Base-by-base conservation (phyloP, 495 filamentous ascomycete species). In the Aspergillus indologenus region DNA sequence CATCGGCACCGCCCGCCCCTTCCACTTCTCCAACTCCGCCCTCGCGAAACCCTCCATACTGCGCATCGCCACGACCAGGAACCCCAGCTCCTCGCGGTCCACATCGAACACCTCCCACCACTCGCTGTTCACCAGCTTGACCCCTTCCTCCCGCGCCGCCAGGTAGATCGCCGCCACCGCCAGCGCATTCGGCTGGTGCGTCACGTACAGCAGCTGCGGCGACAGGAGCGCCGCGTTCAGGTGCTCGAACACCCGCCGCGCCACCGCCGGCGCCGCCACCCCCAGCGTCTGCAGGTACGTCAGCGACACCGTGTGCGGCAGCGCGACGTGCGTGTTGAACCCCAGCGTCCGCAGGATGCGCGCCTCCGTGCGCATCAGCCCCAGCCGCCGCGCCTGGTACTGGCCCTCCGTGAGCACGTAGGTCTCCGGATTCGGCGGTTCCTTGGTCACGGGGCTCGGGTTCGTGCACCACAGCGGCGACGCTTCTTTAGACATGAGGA, bases 101-200 rank as follows among this genome's bases (percentile, higher is more conserved):
- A 92, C 90, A 75, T 98, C 94, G 71, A 98, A 98, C 0, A 97
- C 89, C 73, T 95, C 92, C 94, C 94, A 98, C 94, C 94, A 98
- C 52, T 90, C 87, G 22, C 76, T 79, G 51, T 86, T 86, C 2
- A 93, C 89, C 71, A 98, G 78, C 68, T 89, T 90, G 26, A 88
- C 82, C 0, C 80, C 86, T 2, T 85, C 69, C 56, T 98, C 92
- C 22, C 89, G 82, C n/a, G 91, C 87, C 9, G 92, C 90, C 18
- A 92, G 82, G 69, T 98, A 98, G 18, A 96, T 87, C 3, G 92
- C 89, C 15, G 92, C 90, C 5, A 91, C 89, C 3, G 95, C 95
- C 14, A 98, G 76, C 21, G 85, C 82, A 55, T 87, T 82, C 21
- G 94, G 93, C 69, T 98, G 95, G 66, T 95, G 90, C 4, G 95